Evolutionary conservation across 257 asterid species (phyloP), one percentile per base, ranked within the genome.

Genomic region (Eustoma russellianum): DNA sequence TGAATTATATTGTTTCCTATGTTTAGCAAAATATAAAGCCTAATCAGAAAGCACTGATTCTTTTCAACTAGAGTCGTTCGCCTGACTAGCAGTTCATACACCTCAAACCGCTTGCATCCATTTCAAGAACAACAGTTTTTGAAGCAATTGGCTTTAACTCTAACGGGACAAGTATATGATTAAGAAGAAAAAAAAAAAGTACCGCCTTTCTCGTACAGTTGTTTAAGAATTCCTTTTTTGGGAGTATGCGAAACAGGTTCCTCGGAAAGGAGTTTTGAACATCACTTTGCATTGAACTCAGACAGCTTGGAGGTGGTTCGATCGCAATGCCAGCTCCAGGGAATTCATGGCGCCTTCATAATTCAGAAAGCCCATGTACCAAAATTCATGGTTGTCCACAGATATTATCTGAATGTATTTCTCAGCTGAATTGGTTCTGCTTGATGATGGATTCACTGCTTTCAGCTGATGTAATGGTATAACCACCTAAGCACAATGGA

Each of bases 351-450:
- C 97, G 62, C 80, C 79, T 3, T 83, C 87, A 48, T 92, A 92
- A 81, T 73, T 60, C 54, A 92, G 61, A 47, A 92, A 92, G 59
- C 97, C 98, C 97, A 92, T 85, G 77, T 75, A 92, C 97, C 97
- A 92, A 77, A 88, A 92, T 67, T 92, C 98, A 16, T 88, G 97
- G 69, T 75, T 77, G 68, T 83, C 98, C 13, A 83, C 75, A 2
- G 94, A 88, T 50, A 83, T 88, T 40, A 92, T 65, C 70, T 88
- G 97, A 64, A 92, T 77, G 65, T 87, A 91, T 72, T 91, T 87
- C 65, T 87, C 96, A 30, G 92, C 78, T 41, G 83, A 67, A 75
- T 92, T 92, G 53, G 53, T 38, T 61, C 74, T 79, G 77, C 86
- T 92, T 17, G 74, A 17, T 33, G 97, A 72, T 14, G 94, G 79